Evolutionary conservation across 805 yeast species (phyloP).

Genomic region (Sungouiella thailandica): DNA sequence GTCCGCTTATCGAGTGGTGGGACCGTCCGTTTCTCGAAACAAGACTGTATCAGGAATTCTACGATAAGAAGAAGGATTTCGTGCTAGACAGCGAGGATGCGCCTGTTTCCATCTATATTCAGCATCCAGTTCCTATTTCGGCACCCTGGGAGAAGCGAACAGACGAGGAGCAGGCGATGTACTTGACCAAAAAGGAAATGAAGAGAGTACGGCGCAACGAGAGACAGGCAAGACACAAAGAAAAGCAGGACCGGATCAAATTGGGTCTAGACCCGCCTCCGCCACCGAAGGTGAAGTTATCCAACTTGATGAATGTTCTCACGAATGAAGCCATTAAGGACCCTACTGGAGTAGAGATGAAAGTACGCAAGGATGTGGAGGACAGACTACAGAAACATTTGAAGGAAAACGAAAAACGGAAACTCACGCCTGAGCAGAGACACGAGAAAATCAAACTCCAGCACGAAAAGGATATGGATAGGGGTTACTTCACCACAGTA

Average conservation of each 20-base stretch:
- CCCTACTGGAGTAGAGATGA: conserved; percentile 80
- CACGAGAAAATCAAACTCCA: conserved; percentile 46
- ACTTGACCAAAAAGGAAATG: conserved; percentile 70
- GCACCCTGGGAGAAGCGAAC: conserved; percentile 53
- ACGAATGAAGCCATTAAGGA: conserved; percentile 83
- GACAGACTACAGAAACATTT: conserved; percentile 58
- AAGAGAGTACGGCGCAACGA: conserved; percentile 68
- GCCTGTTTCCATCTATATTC: conserved; percentile 67
- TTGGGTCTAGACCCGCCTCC: conserved; percentile 86
- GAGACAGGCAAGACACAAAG: conserved; percentile 59
- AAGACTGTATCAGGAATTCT: conserved; percentile 31
- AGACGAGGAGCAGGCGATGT: conserved; percentile 42
- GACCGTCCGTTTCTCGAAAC: conserved; percentile 53
- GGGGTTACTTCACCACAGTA: conserved; percentile 55
- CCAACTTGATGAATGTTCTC: conserved; percentile 79
- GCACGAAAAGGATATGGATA: conserved; percentile 42
- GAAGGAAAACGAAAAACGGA: conserved; percentile 55
- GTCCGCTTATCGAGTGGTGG: conserved; percentile 89
- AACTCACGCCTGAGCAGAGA: conserved; percentile 52
- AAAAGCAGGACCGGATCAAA: conserved; percentile 69
- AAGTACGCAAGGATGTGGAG: conserved; percentile 64
- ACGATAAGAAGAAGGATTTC: conserved; percentile 17
- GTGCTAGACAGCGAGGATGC: conserved; percentile 34
- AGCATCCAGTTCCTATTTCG: conserved; percentile 70
- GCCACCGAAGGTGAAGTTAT: conserved; percentile 78